These are phyloP conservation scores for Bimuria novae-zelandiae DNA, from an alignment of 2,329 filamentous ascomycete genomes.

Conservation along the genomic window DNA sequence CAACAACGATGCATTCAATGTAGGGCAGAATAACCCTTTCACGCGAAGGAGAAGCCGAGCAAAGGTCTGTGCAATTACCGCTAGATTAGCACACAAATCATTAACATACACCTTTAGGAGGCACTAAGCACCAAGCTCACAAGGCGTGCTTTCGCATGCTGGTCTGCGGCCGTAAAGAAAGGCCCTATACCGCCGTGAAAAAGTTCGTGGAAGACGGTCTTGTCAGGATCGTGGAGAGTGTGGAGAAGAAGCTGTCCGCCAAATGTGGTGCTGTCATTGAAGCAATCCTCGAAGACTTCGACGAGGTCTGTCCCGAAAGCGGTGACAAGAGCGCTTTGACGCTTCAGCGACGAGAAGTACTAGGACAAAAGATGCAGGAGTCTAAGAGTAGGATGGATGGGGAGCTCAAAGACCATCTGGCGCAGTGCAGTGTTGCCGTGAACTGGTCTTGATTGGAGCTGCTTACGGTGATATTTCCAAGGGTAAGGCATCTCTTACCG, in stretches of 20 bases:
- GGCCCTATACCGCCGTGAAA: conserved; percentile 1
- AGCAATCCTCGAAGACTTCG: conserved; percentile 6
- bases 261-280: neutral
- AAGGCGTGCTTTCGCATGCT: neutral
- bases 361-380: conserved; percentile 7
- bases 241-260: neutral
- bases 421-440: neutral
- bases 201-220: neutral
- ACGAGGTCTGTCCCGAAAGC: conserved; percentile 5
- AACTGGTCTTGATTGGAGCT: neutral
- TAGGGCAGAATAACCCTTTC: neutral
- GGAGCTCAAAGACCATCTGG: neutral
- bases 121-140: neutral
- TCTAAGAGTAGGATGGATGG: neutral
- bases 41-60: neutral
- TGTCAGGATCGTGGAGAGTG: neutral
- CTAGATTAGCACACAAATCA: too few relatives aligned
- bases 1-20: conserved; percentile 7
- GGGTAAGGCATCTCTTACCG: too few relatives aligned
- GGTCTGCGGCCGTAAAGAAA: neutral
- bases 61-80: neutral
- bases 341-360: neutral
- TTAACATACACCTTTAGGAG: neutral
- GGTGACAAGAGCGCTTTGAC: conserved; percentile 2
- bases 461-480: too few relatives aligned